Conservation (phyloP, 2,329 filamentous ascomycete genomes). For the Aphanocladium album region DNA sequence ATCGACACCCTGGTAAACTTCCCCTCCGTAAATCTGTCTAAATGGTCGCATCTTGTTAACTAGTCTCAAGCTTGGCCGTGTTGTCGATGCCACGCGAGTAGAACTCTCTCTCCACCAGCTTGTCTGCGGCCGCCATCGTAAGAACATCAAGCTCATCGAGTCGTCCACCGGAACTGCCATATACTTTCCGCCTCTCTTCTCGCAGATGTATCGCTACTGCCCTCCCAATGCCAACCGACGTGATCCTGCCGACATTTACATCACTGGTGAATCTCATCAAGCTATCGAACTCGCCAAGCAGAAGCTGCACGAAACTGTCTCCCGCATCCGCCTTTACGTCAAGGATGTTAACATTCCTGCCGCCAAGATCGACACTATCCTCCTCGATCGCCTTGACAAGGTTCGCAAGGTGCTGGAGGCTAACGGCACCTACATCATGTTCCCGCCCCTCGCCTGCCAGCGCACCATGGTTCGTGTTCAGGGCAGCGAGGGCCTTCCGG, state of each 20-base stretch:
- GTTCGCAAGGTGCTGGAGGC: slow-evolving; percentile 96
- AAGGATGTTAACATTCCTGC: slow-evolving; percentile 89
- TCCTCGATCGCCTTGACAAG: slow-evolving; percentile 88
- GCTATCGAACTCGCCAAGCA: slow-evolving; percentile 85
- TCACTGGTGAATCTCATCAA: slow-evolving; percentile 82
- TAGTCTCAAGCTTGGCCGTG: slow-evolving; percentile 56
- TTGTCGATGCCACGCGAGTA: slow-evolving; percentile 74
- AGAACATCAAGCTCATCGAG: slow-evolving; percentile 98
- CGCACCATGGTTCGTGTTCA: slow-evolving; percentile 84
- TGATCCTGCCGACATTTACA: slow-evolving; percentile 86
- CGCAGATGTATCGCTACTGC: slow-evolving; percentile 83
- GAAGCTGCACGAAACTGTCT: slow-evolving; percentile 81
- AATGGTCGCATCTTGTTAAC: slow-evolving; percentile 15
- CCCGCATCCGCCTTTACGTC: slow-evolving; percentile 74
- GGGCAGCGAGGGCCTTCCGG: slow-evolving; percentile 86
- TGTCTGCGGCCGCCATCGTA: slow-evolving; percentile 86
- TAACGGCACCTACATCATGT: slow-evolving; percentile 91
- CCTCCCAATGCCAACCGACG: slow-evolving; percentile 76
- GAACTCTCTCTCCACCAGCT: slow-evolving; percentile 86
- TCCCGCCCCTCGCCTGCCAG: slow-evolving; percentile 82
- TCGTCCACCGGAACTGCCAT: slow-evolving; percentile 93
- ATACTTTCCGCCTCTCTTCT: slow-evolving; percentile 94
- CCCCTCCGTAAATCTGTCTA: background rate
- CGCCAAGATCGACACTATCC: slow-evolving; percentile 90
- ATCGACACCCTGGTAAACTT: slow-evolving; percentile 79